Conservation (phyloP, 2,329 filamentous ascomycete genomes). For the Talaromyces amestolkiae region DNA sequence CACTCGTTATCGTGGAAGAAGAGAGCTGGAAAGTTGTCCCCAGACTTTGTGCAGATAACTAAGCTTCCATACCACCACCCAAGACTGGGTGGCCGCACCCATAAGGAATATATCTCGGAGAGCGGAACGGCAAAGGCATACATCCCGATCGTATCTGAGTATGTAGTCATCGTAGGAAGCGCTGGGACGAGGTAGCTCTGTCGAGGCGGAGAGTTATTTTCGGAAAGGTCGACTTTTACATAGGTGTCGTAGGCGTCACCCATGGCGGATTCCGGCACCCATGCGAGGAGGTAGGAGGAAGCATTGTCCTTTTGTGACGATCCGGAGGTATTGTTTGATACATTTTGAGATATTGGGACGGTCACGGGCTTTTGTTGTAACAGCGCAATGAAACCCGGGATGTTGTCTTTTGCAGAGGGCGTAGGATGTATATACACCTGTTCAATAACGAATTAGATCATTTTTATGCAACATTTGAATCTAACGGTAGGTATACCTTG, state of each 20-base stretch:
- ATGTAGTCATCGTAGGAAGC: conserved; percentile 78
- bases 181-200: conserved; percentile 90
- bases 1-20: conserved; percentile 99
- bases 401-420: conserved; percentile 91
- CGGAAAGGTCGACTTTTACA: conserved; percentile 88
- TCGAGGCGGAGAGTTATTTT: conserved; percentile 74
- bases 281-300: conserved; percentile 80
- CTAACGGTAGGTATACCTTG: conserved; percentile 62
- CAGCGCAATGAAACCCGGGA: conserved; percentile 87
- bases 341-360: conserved; percentile 31
- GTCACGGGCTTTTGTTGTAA: conserved; percentile 73
- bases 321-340: conserved; percentile 43
- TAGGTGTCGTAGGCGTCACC: conserved; percentile 86
- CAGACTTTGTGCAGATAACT: conserved; percentile 84
- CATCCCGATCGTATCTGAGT: conserved; percentile 67
- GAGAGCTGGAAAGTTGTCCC: conserved; percentile 89
- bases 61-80: conserved; percentile 99
- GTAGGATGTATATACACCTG: conserved; percentile 92
- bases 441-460: not conserved
- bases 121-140: conserved; percentile 92
- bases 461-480: not conserved
- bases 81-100: conserved; percentile 85
- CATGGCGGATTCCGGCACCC: conserved; percentile 85
- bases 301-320: conserved; percentile 49
- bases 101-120: conserved; percentile 82